Conservation (phyloP, 2,329 filamentous ascomycete species). For the Berkeleyomyces basicola region DNA sequence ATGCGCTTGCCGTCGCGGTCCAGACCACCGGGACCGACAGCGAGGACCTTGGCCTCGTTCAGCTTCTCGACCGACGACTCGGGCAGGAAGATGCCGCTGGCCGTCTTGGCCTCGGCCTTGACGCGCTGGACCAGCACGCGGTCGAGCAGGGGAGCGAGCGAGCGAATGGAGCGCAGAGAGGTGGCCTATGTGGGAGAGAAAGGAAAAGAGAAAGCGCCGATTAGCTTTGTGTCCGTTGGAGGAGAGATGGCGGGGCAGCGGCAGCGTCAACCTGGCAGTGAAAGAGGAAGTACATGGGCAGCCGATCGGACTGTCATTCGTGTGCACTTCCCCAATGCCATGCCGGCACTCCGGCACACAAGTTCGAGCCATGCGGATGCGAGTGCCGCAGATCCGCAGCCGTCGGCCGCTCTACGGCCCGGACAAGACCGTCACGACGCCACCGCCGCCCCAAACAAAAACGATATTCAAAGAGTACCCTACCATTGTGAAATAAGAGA, state of each 20-base stretch:
- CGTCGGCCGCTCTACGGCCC: no score
- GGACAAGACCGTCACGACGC: no score
- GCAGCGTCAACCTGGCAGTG: background rate
- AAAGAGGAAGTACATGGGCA: background rate
- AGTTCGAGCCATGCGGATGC: no score
- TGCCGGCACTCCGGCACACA: no score
- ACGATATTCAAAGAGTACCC: background rate
- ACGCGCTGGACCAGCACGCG: constrained; percentile 94
- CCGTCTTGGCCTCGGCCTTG: constrained; percentile 94
- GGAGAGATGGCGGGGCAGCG: background rate
- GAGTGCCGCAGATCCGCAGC: no score
- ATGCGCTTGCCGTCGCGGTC: constrained; percentile 83
- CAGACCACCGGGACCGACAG: constrained; percentile 75
- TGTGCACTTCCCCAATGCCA: no score
- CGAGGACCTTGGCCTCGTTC: constrained; percentile 92
- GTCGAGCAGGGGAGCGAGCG: constrained; percentile 89
- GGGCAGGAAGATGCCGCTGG: constrained; percentile 91
- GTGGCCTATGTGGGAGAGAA: constrained; percentile 31
- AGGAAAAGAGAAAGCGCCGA: background rate
- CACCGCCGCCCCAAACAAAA: background rate
- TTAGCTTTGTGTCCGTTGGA: background rate
- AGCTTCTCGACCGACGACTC: constrained; percentile 95
- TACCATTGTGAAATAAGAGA: constrained; percentile 10
- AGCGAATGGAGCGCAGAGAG: constrained; percentile 86
- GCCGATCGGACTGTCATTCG: no score